Conservation (phyloP, 148 eudicot genomes). For the Silene uniflora region DNA sequence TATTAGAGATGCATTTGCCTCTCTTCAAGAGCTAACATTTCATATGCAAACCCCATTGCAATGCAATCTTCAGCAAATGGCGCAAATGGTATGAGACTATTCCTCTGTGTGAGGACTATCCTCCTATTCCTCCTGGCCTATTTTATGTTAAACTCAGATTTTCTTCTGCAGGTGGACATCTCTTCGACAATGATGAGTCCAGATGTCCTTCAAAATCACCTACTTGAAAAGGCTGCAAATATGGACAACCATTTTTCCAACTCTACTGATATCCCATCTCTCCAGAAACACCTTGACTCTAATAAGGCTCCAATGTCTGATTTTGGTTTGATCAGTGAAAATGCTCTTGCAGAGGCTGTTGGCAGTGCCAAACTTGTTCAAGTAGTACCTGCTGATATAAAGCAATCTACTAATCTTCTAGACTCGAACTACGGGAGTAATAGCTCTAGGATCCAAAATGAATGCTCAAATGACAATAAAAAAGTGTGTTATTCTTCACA, state of each 20-base stretch:
- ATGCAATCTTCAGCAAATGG: constrained; percentile 27
- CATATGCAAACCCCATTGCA: constrained; percentile 24
- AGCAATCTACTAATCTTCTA: constrained; percentile 22
- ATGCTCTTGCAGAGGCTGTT: constrained; percentile 27
- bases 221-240: constrained; percentile 24
- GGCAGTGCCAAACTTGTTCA: constrained; percentile 29
- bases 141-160: constrained; percentile 6
- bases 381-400: constrained; percentile 28
- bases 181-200: constrained; percentile 32
- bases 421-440: constrained; percentile 18
- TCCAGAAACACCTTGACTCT: constrained; percentile 32
- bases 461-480: constrained; percentile 18
- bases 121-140: background rate
- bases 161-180: constrained; percentile 44
- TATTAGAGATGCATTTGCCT: constrained; percentile 49
- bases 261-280: constrained; percentile 28
- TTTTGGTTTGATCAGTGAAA: constrained; percentile 22
- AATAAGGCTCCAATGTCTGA: constrained; percentile 24
- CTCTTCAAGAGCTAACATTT: constrained; percentile 40
- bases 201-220: constrained; percentile 30
- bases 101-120: constrained; percentile 16
- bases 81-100: constrained; percentile 43
- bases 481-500: constrained; percentile 20
- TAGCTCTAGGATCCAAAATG: constrained; percentile 14
- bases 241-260: constrained; percentile 21